These are phyloP conservation scores for Saitozyma sp. DNA, from an alignment of 768 basidiomycete species.

Conservation along the genomic window DNA sequence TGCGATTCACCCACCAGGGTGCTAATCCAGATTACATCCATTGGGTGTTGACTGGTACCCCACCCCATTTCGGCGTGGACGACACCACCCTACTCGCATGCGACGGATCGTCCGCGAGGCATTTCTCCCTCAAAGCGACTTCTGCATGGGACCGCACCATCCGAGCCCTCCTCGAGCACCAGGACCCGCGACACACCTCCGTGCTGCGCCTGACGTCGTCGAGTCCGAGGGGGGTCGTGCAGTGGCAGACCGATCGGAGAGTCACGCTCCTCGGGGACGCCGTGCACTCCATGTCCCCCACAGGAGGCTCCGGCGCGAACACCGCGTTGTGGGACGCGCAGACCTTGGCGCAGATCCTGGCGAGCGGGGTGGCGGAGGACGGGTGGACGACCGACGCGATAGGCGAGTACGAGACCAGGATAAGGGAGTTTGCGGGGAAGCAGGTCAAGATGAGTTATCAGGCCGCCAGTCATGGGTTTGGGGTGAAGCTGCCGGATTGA, in stretches of 20 bases:
- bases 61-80: neutral
- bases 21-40: constrained; percentile 20
- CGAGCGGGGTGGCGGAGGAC: neutral
- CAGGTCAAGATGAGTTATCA: no score
- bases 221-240: neutral
- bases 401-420: constrained; percentile 15
- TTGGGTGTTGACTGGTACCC: constrained; percentile 15
- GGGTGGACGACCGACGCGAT: constrained; percentile 14
- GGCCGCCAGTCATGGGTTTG: no score
- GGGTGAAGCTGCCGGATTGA: no score
- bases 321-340: constrained; percentile 20
- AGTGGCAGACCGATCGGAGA: constrained; percentile 14
- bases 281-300: constrained; percentile 26
- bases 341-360: constrained; percentile 5
- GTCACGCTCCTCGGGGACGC: constrained; percentile 27
- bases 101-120: no score
- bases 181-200: constrained; percentile 8
- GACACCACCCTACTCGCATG: neutral
- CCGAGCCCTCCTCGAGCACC: constrained; percentile 6
- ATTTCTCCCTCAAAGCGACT: neutral
- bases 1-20: constrained; percentile 16
- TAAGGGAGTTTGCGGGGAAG: constrained; percentile 14
- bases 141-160: constrained; percentile 12
- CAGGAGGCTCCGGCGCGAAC: constrained; percentile 25
- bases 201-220: constrained; percentile 12